These are phyloP conservation scores for Umbelopsis sp. DNA, from an alignment of 192 early-diverging fungal species.

Conservation along the genomic window DNA sequence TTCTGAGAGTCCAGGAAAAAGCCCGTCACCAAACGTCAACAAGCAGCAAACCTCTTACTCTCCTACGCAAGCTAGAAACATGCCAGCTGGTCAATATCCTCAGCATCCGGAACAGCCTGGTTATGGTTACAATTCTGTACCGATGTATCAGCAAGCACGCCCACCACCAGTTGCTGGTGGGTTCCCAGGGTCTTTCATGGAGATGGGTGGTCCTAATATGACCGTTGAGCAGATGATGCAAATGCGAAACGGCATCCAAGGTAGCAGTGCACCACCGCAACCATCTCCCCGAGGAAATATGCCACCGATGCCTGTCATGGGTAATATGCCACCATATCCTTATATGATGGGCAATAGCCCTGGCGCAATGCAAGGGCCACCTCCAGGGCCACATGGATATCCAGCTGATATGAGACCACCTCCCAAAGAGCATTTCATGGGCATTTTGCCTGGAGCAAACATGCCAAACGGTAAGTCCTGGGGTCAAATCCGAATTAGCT, in stretches of 20 bases:
- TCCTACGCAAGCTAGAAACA: background rate
- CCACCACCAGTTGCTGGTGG: slow-evolving; percentile 2
- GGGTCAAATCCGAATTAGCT: background rate
- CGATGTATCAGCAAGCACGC: slow-evolving; percentile 3
- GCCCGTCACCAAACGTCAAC: background rate
- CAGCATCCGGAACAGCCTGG: background rate
- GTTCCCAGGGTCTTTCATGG: slow-evolving; percentile 3
- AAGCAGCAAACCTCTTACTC: background rate
- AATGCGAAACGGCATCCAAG: slow-evolving; percentile 7
- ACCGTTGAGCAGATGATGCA: slow-evolving; percentile 12
- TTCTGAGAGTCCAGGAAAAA: slow-evolving; percentile 14
- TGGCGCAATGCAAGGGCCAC: slow-evolving; percentile 18
- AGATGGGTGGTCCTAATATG: slow-evolving; percentile 5
- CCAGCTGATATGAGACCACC: slow-evolving; percentile 11
- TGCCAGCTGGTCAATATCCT: slow-evolving; percentile 2
- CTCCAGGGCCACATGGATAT: background rate
- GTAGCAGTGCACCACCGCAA: background rate
- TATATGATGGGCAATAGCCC: slow-evolving; percentile 10
- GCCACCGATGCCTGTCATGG: slow-evolving; percentile 13
- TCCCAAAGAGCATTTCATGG: slow-evolving; percentile 15
- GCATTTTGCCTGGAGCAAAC: slow-evolving; percentile 21
- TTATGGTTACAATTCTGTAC: slow-evolving; percentile 4
- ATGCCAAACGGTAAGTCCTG: background rate
- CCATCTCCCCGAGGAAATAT: background rate
- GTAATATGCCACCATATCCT: slow-evolving; percentile 17